These are phyloP conservation scores for Trypanosoma brucei DNA, from an alignment of 208 protist genomes.

Conservation along the genomic window DNA sequence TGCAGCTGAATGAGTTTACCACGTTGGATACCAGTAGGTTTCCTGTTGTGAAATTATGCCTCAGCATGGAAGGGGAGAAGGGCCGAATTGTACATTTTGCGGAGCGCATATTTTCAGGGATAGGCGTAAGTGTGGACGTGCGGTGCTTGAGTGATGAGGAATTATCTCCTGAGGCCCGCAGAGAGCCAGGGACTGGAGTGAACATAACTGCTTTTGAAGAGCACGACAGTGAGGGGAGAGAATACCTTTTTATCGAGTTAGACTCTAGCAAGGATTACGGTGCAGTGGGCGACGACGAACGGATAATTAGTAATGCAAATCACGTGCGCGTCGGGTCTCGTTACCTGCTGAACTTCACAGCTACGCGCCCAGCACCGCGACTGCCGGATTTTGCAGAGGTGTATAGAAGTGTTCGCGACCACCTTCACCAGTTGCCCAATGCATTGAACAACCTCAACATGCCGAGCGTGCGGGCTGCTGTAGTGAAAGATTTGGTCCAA, in stretches of 20 bases:
- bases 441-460: conserved; percentile 19
- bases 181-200: not conserved
- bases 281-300: not conserved
- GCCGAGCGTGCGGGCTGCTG: conserved; percentile 22
- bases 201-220: conserved; percentile 16
- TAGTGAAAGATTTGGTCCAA: conserved; percentile 14
- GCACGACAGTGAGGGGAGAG: not conserved
- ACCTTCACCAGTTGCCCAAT: conserved; percentile 21
- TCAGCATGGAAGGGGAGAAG: conserved; percentile 13
- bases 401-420: conserved; percentile 22
- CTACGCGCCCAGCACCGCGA: conserved; percentile 9
- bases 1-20: conserved; percentile 12
- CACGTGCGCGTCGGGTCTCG: conserved; percentile 2
- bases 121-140: conserved; percentile 14
- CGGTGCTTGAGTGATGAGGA: not conserved
- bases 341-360: conserved; percentile 26
- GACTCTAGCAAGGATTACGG: conserved; percentile 14
- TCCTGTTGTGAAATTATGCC: conserved; percentile 9
- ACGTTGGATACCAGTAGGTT: conserved; percentile 6
- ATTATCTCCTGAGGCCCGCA: not conserved
- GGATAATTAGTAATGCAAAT: conserved; percentile 12
- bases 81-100: conserved; percentile 6
- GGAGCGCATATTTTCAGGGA: conserved; percentile 9
- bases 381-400: conserved; percentile 28
- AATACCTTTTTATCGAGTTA: conserved; percentile 22